A percentile compares a stretch with the other conserved stretches of the same genome.
Evolutionary conservation across 73 alveolate species (phyloP).

Genomic region (Tetrahymena malaccensis): DNA sequence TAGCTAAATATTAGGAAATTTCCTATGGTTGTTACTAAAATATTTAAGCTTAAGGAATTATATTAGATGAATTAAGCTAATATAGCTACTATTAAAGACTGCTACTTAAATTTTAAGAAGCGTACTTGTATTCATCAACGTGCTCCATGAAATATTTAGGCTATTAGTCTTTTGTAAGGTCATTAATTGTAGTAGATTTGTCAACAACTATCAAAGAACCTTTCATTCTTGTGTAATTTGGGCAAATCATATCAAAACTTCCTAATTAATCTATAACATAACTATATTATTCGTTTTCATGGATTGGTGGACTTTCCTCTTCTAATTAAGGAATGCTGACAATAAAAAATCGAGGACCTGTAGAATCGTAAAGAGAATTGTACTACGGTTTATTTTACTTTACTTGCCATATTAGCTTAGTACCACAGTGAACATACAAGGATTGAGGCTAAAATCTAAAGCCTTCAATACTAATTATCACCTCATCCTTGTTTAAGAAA

Average conservation of each 20-base stretch:
- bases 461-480: background rate
- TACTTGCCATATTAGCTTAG: background rate
- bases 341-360: background rate
- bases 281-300: background rate
- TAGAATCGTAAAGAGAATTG: background rate
- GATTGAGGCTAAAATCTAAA: background rate
- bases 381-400: background rate
- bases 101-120: background rate
- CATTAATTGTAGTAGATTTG: background rate
- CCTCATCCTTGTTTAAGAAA: background rate
- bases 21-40: background rate
- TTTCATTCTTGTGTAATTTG: background rate
- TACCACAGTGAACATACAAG: background rate
- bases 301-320: background rate
- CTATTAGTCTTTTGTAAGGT: background rate
- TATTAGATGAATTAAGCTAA: background rate
- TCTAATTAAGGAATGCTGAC: background rate
- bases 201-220: background rate
- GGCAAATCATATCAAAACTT: background rate
- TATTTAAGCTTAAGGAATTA: background rate
- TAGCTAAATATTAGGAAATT: background rate
- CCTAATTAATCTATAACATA: background rate
- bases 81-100: background rate
- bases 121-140: background rate
- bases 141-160: background rate